These are phyloP conservation scores for Metarhizium guizhouense DNA, from an alignment of 2,329 filamentous ascomycete species.

Conservation along the genomic window DNA sequence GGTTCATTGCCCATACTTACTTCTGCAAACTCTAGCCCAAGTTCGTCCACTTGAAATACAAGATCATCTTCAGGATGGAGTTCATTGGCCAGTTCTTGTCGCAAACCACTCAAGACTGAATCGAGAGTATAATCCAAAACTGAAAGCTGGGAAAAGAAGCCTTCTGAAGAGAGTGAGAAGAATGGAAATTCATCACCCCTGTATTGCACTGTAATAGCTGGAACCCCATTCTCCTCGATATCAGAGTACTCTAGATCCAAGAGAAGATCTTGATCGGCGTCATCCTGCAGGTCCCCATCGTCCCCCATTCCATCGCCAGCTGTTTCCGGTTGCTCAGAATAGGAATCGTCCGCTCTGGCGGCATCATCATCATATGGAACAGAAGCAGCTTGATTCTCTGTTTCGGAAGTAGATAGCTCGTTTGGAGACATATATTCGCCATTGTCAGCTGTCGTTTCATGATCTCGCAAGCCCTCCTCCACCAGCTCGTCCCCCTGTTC, in stretches of 20 bases:
- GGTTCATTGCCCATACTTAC: conserved; percentile 20
- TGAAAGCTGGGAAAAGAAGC: conserved; percentile 36
- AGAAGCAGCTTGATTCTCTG: background rate
- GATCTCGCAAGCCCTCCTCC: background rate
- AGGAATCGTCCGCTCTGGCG: background rate
- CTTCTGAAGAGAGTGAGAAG: conserved; percentile 24
- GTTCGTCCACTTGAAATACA: conserved; percentile 41
- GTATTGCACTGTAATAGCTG: conserved; percentile 32
- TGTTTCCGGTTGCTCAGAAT: background rate
- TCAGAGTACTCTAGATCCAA: conserved; percentile 3
- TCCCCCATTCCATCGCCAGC: background rate
- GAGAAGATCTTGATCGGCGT: background rate
- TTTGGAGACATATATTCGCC: background rate
- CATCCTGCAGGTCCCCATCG: conserved; percentile 2
- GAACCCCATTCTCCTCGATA: conserved; percentile 16
- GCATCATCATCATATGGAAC: background rate
- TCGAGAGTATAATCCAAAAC: conserved; percentile 35
- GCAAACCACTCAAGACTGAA: conserved; percentile 33
- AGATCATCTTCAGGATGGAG: conserved; percentile 37
- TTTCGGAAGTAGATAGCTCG: background rate
- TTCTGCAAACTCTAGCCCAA: conserved; percentile 44
- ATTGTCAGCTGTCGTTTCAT: background rate
- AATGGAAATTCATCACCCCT: conserved; percentile 34
- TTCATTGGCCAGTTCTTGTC: conserved; percentile 36
- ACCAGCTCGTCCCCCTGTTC: conserved; percentile 9